Conservation (phyloP, 306 rosid species). For the Carpinus viminea region DNA sequence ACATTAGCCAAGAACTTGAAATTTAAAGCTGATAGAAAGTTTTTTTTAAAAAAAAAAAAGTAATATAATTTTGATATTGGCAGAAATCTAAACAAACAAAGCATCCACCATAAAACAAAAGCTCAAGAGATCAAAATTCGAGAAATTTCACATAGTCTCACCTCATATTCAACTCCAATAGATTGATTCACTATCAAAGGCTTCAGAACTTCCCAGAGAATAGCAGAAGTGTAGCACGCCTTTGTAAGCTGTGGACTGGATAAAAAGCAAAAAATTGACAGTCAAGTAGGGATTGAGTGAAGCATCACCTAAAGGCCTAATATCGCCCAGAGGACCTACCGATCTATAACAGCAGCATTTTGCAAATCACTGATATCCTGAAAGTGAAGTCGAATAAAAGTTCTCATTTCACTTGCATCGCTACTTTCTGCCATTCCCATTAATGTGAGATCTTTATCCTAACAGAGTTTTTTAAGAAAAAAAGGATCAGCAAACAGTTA, state of each 20-base stretch:
- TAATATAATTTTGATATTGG: not conserved
- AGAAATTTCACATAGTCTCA: slow-evolving; percentile 20
- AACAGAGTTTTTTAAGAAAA: not conserved
- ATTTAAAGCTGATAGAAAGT: not conserved
- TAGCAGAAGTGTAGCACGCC: slow-evolving; percentile 96
- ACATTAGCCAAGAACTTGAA: not conserved
- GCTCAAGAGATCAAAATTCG: slow-evolving; percentile 5
- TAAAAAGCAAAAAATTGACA: slow-evolving; percentile 13
- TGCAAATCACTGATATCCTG: slow-evolving; percentile 90
- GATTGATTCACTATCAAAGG: slow-evolving; percentile 97
- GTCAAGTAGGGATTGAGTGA: slow-evolving; percentile 20
- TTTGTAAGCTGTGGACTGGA: slow-evolving; percentile 93
- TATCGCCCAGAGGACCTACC: slow-evolving; percentile 46
- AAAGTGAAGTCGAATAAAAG: slow-evolving; percentile 80
- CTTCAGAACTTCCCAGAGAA: slow-evolving; percentile 94
- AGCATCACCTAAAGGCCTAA: slow-evolving; percentile 15
- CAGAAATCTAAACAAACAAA: not conserved
- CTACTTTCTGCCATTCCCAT: slow-evolving; percentile 92
- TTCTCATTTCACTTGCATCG: slow-evolving; percentile 99
- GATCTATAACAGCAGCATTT: slow-evolving; percentile 91
- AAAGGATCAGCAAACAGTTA: slow-evolving; percentile 13
- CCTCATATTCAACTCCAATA: slow-evolving; percentile 96
- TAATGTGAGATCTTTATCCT: slow-evolving; percentile 97
- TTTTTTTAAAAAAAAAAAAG: no score
- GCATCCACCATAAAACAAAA: not conserved